Conservation (phyloP, 495 filamentous ascomycete species). For the Talaromyces liani region DNA sequence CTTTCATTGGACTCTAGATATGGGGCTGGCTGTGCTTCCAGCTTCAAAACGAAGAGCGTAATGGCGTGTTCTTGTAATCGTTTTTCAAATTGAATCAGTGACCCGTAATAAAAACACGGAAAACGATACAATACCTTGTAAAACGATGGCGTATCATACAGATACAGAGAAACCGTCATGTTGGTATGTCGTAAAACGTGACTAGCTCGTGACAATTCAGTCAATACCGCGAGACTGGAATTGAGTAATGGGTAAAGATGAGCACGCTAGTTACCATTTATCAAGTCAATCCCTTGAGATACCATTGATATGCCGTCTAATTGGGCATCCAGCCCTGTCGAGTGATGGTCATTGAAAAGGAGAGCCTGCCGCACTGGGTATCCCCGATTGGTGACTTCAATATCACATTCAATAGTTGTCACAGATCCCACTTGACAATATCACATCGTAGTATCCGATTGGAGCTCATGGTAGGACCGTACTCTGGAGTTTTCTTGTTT, state of each 20-base stretch:
- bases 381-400: background rate
- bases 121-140: too few species aligned
- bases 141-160: background rate
- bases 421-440: background rate
- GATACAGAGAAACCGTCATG: background rate
- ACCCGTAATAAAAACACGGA: too few species aligned
- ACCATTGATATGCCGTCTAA: background rate
- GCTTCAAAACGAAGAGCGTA: background rate
- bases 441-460: background rate
- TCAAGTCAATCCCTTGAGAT: background rate
- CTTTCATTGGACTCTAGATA: background rate
- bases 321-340: background rate
- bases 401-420: background rate
- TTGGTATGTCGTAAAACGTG: background rate
- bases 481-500: background rate
- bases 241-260: background rate
- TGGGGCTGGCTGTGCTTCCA: background rate
- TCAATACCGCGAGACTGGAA: background rate
- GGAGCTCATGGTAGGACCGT: background rate
- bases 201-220: background rate
- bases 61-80: background rate
- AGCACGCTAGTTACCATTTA: background rate
- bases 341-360: background rate
- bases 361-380: background rate
- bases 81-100: too few species aligned